A percentile compares a stretch with the other conserved stretches of the same genome.
Conservation (phyloP, 1,284 basidiomycete genomes). For the Thecaphora thlaspeos region DNA sequence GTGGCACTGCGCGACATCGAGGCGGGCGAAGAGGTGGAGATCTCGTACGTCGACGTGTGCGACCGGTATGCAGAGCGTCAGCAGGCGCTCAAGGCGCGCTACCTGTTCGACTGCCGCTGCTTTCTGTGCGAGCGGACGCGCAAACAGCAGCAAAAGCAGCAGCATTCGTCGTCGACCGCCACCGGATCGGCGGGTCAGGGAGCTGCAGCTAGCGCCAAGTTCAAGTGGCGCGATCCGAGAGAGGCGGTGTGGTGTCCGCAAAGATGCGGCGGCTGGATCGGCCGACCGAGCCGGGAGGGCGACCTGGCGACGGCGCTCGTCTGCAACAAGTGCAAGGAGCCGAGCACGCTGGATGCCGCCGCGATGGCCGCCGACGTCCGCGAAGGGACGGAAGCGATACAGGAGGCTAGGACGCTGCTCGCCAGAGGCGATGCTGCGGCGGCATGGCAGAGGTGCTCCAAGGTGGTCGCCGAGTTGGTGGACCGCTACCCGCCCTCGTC, state of each 20-base stretch:
- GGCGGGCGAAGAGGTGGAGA: constrained; percentile 60
- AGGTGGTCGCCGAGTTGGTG: constrained; percentile 65
- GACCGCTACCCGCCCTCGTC: constrained; percentile 58
- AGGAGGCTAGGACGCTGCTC: constrained; percentile 66
- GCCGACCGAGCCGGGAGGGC: constrained; percentile 58
- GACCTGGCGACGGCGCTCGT: constrained; percentile 3
- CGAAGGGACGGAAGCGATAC: constrained; percentile 69
- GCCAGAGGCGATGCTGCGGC: constrained; percentile 53
- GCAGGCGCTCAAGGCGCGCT: constrained; percentile 70
- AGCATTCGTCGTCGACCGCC: too few relatives aligned
- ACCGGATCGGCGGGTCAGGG: constrained; percentile 11
- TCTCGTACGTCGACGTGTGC: constrained; percentile 81
- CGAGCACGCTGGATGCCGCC: constrained; percentile 61
- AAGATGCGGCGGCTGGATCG: constrained; percentile 45
- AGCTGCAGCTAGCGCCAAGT: constrained; percentile 7
- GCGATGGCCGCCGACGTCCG: constrained; percentile 65
- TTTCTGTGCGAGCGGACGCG: constrained; percentile 61
- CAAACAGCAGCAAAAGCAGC: constrained; percentile 16
- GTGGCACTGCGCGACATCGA: constrained; percentile 55
- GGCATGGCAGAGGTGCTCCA: constrained; percentile 66
- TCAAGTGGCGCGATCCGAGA: constrained; percentile 65
- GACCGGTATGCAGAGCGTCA: constrained; percentile 65
- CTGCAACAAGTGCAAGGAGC: constrained; percentile 62
- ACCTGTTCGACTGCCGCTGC: constrained; percentile 78
- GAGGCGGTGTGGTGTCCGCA: constrained; percentile 66